A percentile compares a stretch with the other conserved stretches of the same genome.
Conservation (phyloP, 345 rosid genomes). For the Gossypium stocksii region DNA sequence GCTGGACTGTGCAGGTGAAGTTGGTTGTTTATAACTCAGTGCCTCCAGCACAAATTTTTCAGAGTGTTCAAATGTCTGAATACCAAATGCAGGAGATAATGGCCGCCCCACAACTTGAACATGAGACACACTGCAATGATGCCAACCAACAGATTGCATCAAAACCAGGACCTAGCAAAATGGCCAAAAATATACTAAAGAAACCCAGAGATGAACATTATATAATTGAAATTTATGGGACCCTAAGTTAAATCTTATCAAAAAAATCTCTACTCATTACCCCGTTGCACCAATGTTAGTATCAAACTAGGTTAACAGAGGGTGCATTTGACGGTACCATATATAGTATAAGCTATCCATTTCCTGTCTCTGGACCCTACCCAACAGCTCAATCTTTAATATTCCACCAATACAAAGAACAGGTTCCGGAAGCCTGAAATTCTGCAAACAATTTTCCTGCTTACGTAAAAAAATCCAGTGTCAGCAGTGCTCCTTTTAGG, state of each 20-base stretch:
- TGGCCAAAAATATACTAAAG: not conserved
- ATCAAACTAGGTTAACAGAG: not conserved
- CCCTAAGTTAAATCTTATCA: not conserved
- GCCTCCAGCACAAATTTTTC: conserved; percentile 54
- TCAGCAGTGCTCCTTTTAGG: not conserved
- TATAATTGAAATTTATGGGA: not conserved
- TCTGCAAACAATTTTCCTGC: conserved; percentile 74
- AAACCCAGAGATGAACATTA: not conserved
- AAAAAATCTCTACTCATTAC: not conserved
- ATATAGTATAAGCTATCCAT: conserved; percentile 76
- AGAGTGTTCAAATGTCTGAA: conserved; percentile 38
- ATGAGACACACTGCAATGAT: conserved; percentile 56
- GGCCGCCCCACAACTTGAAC: conserved; percentile 65
- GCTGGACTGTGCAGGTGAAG: conserved; percentile 11
- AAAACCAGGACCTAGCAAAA: not conserved
- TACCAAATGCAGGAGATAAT: conserved; percentile 44
- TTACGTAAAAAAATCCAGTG: conserved; percentile 8
- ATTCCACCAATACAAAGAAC: conserved; percentile 79
- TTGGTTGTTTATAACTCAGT: conserved; percentile 34
- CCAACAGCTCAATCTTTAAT: conserved; percentile 72
- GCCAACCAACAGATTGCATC: conserved; percentile 12
- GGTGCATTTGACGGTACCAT: conserved; percentile 46
- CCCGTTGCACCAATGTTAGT: not conserved
- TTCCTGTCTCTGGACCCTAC: conserved; percentile 82
- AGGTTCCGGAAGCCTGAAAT: conserved; percentile 81